Evolutionary conservation across 2,329 filamentous ascomycete genomes (phyloP).

Genomic region (Nannizziopsis barbatae): DNA sequence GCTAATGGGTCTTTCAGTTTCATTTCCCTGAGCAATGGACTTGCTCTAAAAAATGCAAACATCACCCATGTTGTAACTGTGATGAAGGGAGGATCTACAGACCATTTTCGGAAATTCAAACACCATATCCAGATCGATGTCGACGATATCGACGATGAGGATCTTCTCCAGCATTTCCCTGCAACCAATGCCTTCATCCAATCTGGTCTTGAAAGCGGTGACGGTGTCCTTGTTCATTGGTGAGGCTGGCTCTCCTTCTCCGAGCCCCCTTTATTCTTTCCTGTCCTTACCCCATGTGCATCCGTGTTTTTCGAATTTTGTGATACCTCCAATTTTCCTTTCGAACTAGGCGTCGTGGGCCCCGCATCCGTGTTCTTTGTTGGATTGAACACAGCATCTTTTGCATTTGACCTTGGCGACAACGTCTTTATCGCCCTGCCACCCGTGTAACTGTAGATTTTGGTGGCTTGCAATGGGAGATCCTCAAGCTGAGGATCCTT

Average conservation of each 20-base stretch:
- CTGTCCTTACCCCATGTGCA: slow-evolving; percentile 11
- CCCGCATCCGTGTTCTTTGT: neutral
- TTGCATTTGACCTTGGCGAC: no score
- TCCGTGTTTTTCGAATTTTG: slow-evolving; percentile 2
- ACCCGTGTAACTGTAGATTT: slow-evolving; percentile 1
- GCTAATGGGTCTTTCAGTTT: slow-evolving; percentile 44
- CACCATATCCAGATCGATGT: slow-evolving; percentile 75
- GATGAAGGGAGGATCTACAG: slow-evolving; percentile 49
- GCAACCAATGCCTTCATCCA: slow-evolving; percentile 74
- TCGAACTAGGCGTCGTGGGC: neutral
- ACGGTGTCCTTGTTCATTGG: slow-evolving; percentile 57
- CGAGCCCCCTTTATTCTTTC: slow-evolving; percentile 4
- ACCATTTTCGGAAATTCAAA: slow-evolving; percentile 51
- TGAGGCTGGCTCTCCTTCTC: slow-evolving; percentile 34
- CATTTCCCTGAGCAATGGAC: slow-evolving; percentile 62
- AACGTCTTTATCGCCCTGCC: neutral
- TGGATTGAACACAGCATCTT: no score
- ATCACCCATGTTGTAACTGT: slow-evolving; percentile 91
- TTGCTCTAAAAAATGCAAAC: slow-evolving; percentile 56
- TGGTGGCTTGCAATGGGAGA: neutral
- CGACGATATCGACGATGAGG: slow-evolving; percentile 82
- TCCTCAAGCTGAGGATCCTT: slow-evolving; percentile 1
- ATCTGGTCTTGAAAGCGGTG: slow-evolving; percentile 51
- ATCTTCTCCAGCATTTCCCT: slow-evolving; percentile 71
- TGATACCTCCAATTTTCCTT: slow-evolving; percentile 4